Evolutionary conservation across 108 stramenopile species (phyloP), one percentile per base, ranked within the genome.

Genomic region (Seminavis robusta): DNA sequence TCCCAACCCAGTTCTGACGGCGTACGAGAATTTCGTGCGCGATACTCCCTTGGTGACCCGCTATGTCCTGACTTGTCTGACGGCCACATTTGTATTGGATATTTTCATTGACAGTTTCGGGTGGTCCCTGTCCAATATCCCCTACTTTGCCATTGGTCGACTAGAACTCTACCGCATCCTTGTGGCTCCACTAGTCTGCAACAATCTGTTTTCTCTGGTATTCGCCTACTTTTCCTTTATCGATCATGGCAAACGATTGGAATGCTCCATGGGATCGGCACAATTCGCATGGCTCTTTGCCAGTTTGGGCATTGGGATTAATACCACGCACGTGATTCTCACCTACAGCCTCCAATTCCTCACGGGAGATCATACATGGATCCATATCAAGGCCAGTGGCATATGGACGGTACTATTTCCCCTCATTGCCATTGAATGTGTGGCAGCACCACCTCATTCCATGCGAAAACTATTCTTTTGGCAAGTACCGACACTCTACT

Each of bases 111-210:
- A 78, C 48, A 71, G 73, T 54, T 70, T 75, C 10, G 36, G 71
- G 24, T 74, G 55, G 33, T 68, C 71, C 17, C 55, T 86, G 26
- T 81, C 80, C 33, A 88, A 83, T 44, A 86, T 85, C 47, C 91
- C 91, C 10, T 33, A 73, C 27, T 86, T 77, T 47, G 79, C 84
- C 1, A 33, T 93, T 13, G 71, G 73, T 46, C 70, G 73, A 65
- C 82, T 85, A 41, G 82, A 93, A 57, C 23, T 93, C 33, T 93
- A 93, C 52, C 69, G 91, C 11, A 54, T 89, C n/a, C 0, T 93
- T 20, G 68, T 81, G 15, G 81, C 79, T 49, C 80, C 87, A 0
- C 63, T 93, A 4, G 46, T 89, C 6, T 86, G 87, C 55, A 56
- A 65, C 11, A 65, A 69, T 23, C 56, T 82, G 4, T 50, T 93